phyloP scores from a whole-genome alignment of 1,284 basidiomycete genomes.

The Ceratorhiza oryzae-sativae region DNA sequence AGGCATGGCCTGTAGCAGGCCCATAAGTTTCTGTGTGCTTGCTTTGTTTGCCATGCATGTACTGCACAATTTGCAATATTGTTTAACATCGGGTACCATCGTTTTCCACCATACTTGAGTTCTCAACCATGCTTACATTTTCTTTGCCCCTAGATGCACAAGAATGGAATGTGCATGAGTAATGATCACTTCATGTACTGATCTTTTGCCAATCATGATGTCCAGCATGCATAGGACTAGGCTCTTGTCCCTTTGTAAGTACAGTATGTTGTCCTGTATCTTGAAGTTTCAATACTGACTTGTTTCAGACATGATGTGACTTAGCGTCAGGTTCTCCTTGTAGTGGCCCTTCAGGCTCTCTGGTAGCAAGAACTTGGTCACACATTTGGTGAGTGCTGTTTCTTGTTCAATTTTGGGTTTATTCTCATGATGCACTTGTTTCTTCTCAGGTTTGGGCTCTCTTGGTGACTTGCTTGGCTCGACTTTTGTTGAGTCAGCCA shows the following conservation, averaged over 20 bases:
- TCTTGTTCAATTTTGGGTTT: no score
- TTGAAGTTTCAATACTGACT: no score
- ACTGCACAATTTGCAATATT: conserved; percentile 39
- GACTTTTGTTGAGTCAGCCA: no score
- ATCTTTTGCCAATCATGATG: conserved; percentile 19
- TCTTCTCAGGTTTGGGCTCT: no score
- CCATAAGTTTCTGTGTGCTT: conserved; percentile 32
- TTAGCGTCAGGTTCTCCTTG: no score
- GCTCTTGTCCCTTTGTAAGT: conserved; percentile 51
- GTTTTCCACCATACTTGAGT: conserved; percentile 45
- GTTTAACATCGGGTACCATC: conserved; percentile 39
- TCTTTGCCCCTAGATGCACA: conserved; percentile 43
- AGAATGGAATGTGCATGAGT: conserved; percentile 17
- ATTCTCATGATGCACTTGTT: no score
- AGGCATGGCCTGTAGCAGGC: conserved; percentile 42
- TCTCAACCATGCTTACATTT: conserved; percentile 43
- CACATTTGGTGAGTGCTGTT: no score
- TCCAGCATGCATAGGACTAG: conserved; percentile 50
- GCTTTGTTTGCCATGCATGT: conserved; percentile 25
- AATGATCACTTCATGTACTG: conserved; percentile 35
- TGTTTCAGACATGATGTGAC: no score
- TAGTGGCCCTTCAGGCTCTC: no score
- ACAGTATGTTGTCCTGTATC: conserved; percentile 45
- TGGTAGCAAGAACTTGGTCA: no score
- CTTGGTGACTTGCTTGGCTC: no score